A percentile compares a stretch with the other conserved stretches of the same genome.
Evolutionary conservation across 345 rosid genomes (phyloP).

Genomic region (Noccaea bulbosa): DNA sequence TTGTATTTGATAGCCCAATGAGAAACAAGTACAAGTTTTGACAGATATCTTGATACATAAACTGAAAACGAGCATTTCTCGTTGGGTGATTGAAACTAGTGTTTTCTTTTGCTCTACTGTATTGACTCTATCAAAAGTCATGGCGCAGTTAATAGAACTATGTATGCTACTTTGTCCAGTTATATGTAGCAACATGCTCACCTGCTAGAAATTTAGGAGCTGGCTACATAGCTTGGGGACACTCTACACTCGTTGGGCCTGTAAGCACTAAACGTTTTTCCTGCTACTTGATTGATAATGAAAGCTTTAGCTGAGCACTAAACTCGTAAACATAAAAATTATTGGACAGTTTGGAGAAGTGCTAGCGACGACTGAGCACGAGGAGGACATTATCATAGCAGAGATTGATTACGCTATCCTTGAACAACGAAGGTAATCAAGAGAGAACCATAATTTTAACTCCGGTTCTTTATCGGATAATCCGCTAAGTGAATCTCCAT

Average conservation of each 20-base stretch:
- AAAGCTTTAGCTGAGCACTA: slow-evolving; percentile 8
- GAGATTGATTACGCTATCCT: slow-evolving; percentile 81
- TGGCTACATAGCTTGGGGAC: slow-evolving; percentile 95
- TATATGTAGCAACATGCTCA: slow-evolving; percentile 92
- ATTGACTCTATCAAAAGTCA: neutral
- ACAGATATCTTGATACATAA: too few relatives aligned
- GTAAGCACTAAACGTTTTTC: slow-evolving; percentile 13
- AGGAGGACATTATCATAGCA: slow-evolving; percentile 71
- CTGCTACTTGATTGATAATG: neutral
- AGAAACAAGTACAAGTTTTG: too few relatives aligned
- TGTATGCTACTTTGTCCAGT: slow-evolving; percentile 45
- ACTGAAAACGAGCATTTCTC: too few relatives aligned
- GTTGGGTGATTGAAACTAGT: neutral
- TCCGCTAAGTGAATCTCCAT: neutral
- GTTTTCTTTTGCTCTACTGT: neutral
- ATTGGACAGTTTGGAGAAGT: slow-evolving; percentile 88
- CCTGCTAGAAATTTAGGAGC: slow-evolving; percentile 83
- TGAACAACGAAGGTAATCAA: slow-evolving; percentile 70
- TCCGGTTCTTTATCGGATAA: neutral
- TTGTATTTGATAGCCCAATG: too few relatives aligned
- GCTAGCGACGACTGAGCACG: slow-evolving; percentile 79
- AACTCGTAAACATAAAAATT: neutral
- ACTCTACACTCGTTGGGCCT: slow-evolving; percentile 83
- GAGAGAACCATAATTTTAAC: neutral
- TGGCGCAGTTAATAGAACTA: slow-evolving; percentile 24